phyloP scores from a whole-genome alignment of 768 basidiomycete species.

The Sporobolomyces phaffii region DNA sequence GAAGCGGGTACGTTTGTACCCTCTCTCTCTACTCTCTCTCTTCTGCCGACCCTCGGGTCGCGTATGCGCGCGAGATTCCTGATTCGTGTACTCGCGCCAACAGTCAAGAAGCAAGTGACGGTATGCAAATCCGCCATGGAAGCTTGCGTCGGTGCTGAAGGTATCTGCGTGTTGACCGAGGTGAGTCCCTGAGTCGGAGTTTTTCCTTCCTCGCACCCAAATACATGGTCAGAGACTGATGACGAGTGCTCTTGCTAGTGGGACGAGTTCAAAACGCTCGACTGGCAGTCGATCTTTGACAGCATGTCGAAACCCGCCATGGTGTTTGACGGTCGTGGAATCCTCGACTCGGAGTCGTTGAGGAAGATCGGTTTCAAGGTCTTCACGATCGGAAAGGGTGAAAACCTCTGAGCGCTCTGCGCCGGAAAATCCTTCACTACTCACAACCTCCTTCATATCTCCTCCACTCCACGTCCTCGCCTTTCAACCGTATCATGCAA shows the following conservation, averaged over 20 bases:
- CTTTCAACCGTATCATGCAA: no score
- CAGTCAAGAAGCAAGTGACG: constrained; percentile 83
- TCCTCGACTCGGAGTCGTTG: constrained; percentile 74
- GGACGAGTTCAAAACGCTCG: constrained; percentile 89
- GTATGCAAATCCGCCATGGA: constrained; percentile 71
- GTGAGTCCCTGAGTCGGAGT: constrained; percentile 28
- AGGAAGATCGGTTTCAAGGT: constrained; percentile 79
- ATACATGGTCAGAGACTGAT: no score
- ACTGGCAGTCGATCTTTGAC: constrained; percentile 79
- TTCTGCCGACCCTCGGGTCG: background rate
- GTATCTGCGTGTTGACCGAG: constrained; percentile 91
- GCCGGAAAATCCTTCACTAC: background rate
- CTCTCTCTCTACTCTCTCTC: constrained; percentile 5
- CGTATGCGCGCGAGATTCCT: no score
- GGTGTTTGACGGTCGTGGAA: constrained; percentile 84
- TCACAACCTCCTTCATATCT: background rate
- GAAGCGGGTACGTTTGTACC: constrained; percentile 55
- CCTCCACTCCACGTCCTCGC: background rate
- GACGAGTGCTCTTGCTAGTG: constrained; percentile 49
- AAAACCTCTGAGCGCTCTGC: constrained; percentile 16
- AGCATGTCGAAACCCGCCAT: constrained; percentile 95
- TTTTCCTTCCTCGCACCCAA: no score
- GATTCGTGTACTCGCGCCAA: constrained; percentile 5
- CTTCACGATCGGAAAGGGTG: constrained; percentile 46
- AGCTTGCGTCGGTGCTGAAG: constrained; percentile 82